Conservation (phyloP, 768 basidiomycete species). For the Holtermanniella nyarrowii region DNA sequence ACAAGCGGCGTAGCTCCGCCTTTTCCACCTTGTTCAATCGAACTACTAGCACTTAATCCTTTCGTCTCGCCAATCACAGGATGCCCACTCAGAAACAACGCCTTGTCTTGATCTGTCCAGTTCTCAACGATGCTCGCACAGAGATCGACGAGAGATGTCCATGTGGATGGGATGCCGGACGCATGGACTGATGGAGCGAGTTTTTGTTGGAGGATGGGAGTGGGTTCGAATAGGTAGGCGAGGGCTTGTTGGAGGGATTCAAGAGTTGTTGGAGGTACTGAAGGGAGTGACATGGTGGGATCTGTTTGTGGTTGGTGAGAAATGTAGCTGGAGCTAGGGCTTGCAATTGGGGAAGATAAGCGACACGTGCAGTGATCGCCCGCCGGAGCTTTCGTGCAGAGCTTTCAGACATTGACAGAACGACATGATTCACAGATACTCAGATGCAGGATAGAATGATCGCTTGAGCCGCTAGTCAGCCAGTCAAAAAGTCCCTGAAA, state of each 20-base stretch:
- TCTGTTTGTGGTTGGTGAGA: too few relatives aligned
- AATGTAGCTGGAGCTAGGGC: too few relatives aligned
- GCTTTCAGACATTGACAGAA: too few relatives aligned
- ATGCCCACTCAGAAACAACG: slow-evolving; percentile 67
- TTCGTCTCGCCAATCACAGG: slow-evolving; percentile 79
- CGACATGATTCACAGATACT: too few relatives aligned
- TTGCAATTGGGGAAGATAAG: too few relatives aligned
- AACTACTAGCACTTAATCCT: slow-evolving; percentile 63
- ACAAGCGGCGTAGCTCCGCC: slow-evolving; percentile 56
- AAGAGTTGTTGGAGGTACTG: neutral
- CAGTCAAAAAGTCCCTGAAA: too few relatives aligned
- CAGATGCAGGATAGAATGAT: too few relatives aligned
- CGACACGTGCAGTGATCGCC: too few relatives aligned
- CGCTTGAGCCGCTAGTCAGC: too few relatives aligned
- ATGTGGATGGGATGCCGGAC: slow-evolving; percentile 40
- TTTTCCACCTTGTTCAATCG: slow-evolving; percentile 67
- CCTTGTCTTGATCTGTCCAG: slow-evolving; percentile 40
- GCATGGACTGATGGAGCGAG: slow-evolving; percentile 32
- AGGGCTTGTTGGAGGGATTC: neutral
- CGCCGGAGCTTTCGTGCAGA: too few relatives aligned
- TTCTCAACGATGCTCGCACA: slow-evolving; percentile 14
- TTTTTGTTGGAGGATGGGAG: slow-evolving; percentile 26
- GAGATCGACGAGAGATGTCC: slow-evolving; percentile 51
- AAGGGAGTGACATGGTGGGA: too few relatives aligned
- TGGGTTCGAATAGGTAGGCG: neutral